These are phyloP conservation scores for Linderniella brevidens DNA, from an alignment of 257 asterid species.

Conservation along the genomic window DNA sequence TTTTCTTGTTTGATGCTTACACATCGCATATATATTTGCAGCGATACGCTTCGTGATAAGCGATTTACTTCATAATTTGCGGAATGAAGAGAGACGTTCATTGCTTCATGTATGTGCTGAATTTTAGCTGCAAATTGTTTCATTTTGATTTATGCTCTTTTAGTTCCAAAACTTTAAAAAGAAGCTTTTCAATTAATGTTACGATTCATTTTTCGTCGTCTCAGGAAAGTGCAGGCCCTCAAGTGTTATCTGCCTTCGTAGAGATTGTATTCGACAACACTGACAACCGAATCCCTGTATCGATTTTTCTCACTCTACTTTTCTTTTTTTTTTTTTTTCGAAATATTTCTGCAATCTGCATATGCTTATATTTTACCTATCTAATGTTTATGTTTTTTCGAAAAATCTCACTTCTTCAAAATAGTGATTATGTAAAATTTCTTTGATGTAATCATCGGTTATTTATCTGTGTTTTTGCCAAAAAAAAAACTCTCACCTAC, in stretches of 20 bases:
- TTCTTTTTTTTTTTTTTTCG: too few species aligned
- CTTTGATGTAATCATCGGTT: too few species aligned
- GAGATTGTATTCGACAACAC: constrained; percentile 95
- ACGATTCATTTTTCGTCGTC: constrained; percentile 10
- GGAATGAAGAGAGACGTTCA: constrained; percentile 86
- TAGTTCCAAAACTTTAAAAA: background rate
- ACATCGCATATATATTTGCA: constrained; percentile 15
- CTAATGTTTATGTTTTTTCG: too few species aligned
- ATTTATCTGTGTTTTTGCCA: too few species aligned
- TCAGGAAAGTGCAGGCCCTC: constrained; percentile 99
- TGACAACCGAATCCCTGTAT: constrained; percentile 92
- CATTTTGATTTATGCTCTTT: constrained; percentile 1
- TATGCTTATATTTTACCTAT: too few species aligned
- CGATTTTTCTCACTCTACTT: too few species aligned
- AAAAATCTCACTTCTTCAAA: too few species aligned
- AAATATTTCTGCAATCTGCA: too few species aligned
- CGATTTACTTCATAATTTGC: constrained; percentile 82
- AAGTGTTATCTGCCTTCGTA: constrained; percentile 83
- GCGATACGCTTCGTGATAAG: constrained; percentile 93
- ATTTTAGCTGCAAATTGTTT: background rate
- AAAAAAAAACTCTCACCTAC: too few species aligned
- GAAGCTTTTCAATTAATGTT: constrained; percentile 5
- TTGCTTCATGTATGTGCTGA: constrained; percentile 71
- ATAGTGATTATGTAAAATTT: too few species aligned
- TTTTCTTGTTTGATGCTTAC: constrained; percentile 3